Evolutionary conservation across 345 rosid species (phyloP).

Genomic region (Dipteronia sinensis): DNA sequence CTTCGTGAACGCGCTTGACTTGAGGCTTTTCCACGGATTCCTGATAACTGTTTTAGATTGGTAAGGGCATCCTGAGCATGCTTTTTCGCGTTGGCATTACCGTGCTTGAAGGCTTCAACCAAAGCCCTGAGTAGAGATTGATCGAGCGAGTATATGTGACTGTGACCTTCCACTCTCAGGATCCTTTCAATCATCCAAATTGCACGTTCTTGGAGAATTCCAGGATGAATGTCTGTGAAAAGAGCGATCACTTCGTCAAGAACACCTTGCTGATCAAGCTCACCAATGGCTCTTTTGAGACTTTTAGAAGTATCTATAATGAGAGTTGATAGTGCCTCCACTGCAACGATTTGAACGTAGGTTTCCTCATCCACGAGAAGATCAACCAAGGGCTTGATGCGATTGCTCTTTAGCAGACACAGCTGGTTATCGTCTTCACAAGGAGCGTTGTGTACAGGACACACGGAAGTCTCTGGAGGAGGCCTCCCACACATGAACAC

Average conservation of each 20-base stretch:
- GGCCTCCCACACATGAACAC: conserved; percentile 32
- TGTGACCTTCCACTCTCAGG: conserved; percentile 38
- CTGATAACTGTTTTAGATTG: conserved; percentile 42
- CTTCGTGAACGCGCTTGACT: conserved; percentile 29
- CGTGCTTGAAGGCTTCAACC: conserved; percentile 44
- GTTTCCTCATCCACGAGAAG: conserved; percentile 32
- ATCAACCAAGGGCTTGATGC: conserved; percentile 41
- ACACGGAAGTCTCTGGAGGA: conserved; percentile 27
- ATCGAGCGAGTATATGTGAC: conserved; percentile 32
- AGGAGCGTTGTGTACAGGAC: conserved; percentile 36
- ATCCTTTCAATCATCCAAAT: conserved; percentile 41
- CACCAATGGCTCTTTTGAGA: conserved; percentile 31
- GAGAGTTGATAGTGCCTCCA: conserved; percentile 47
- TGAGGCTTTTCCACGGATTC: conserved; percentile 28
- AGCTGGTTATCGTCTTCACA: conserved; percentile 34
- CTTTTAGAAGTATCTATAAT: neutral
- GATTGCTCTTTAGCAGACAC: conserved; percentile 38
- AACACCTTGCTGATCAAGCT: conserved; percentile 34
- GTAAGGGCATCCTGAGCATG: conserved; percentile 50
- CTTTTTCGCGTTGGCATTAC: conserved; percentile 35
- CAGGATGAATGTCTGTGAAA: conserved; percentile 38
- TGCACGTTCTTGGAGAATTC: conserved; percentile 42
- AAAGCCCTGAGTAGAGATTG: conserved; percentile 43
- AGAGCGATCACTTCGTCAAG: conserved; percentile 27
- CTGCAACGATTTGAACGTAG: conserved; percentile 38